Evolutionary conservation across 148 eudicot genomes (phyloP).

Genomic region (Cornus controversa): DNA sequence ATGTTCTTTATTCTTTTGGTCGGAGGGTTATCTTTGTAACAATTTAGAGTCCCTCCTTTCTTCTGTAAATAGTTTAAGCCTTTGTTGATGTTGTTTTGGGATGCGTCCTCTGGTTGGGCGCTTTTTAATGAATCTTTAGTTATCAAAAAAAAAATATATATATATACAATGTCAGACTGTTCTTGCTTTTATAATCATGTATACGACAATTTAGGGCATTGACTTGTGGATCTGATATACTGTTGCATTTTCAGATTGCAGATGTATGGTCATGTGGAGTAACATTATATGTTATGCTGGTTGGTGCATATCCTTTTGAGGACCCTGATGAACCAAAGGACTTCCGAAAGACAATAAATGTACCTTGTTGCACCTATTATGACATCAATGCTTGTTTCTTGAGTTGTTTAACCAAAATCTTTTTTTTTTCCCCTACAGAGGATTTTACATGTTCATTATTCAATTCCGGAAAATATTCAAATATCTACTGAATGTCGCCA

Average conservation of each 20-base stretch:
- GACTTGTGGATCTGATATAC: background rate
- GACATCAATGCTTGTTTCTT: background rate
- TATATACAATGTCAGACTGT: background rate
- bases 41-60: too few relatives aligned
- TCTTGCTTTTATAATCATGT: background rate
- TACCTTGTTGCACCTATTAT: slow-evolving; percentile 15
- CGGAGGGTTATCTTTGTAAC: too few relatives aligned
- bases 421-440: slow-evolving; percentile 45
- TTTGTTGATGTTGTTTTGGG: too few relatives aligned
- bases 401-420: background rate
- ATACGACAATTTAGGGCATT: background rate
- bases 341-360: slow-evolving; percentile 80
- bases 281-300: slow-evolving; percentile 89
- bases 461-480: slow-evolving; percentile 66
- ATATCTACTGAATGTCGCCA: slow-evolving; percentile 77
- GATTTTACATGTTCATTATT: slow-evolving; percentile 76
- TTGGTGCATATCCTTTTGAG: slow-evolving; percentile 91
- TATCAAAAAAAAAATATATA: too few relatives aligned
- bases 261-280: slow-evolving; percentile 99
- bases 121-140: too few relatives aligned
- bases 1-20: too few relatives aligned
- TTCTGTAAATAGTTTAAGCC: too few relatives aligned
- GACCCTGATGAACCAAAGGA: slow-evolving; percentile 89
- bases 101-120: too few relatives aligned
- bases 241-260: slow-evolving; percentile 63